Evolutionary conservation across 495 filamentous ascomycete genomes (phyloP), one percentile per base, ranked within the genome.

Genomic region (Xylaria intraflava): DNA sequence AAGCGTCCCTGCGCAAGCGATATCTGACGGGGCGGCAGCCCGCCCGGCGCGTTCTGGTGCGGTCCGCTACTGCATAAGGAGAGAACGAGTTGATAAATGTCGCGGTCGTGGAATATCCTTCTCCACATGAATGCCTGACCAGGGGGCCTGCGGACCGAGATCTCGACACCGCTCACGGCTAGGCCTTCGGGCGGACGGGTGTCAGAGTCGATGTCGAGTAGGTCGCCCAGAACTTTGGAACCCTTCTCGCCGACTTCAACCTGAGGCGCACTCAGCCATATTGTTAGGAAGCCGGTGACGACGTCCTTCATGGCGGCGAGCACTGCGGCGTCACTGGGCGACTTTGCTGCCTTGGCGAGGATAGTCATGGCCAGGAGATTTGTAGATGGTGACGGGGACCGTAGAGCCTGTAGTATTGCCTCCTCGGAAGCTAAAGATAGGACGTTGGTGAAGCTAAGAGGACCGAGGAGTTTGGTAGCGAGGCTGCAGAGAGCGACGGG

Each of bases 1-100:
- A 95, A 55, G 51, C 90, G 75, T 31, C 84, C 88, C 68, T 96
- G 90, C 1, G 88, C 85, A 19, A 94, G 69, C 0, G 88, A 86
- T 54, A 82, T 82, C 44, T 92, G 81, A 36, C 77, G 77, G 57
- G 78, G 80, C 33, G 75, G 74, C 9, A 85, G 65, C 6, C 61
- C 44, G 14, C 66, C 65, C 1, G 57, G 58, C 0, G 65, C 64
- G 24, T 63, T 65, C 2, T 82, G 72, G 38, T 72, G 67, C 1
- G 61, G 51, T 2, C 66, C 67, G 31, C 47, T 30, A 47, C 80
- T 82, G 61, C 84, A 83, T 35, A 86, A 69, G 2, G 73, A 74
- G 60, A 86, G 82, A 8, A 92, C 68, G 12, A 83, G 68, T 0
- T 72, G 67, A 60, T 92, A 91, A 6, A 88, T 74, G 56, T 83